Base-by-base conservation (phyloP, 805 yeast species). In the Schwanniomyces vanrijiae region DNA sequence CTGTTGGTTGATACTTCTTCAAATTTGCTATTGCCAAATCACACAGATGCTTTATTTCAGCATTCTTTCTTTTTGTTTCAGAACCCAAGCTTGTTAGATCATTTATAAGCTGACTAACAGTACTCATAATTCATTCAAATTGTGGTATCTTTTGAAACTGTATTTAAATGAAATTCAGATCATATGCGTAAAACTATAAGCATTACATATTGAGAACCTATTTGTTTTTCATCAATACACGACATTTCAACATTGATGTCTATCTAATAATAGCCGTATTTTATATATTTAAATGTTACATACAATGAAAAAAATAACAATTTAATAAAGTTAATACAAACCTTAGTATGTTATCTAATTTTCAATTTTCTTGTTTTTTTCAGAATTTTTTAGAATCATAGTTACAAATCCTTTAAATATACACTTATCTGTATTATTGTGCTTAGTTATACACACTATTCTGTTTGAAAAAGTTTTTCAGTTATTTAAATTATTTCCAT, bases 11-110 rank as follows among this genome's bases (percentile, higher is more conserved):
- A 14, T 37, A 46, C 9, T 31, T 13, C 45, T 44, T 55, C 18
- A 64, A 46, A 8, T 51, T 40, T 2, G 44, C 11, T n/a, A 59
- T 35, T 11, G 65, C 65, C 18, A 35, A 33, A 37, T 63, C 68
- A 50, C 67, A 61, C 1, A 58, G 83, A 54, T 72, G 81, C 45
- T 80, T 80, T 26, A 91, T 78, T n/a, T 86, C 92, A 0, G 81
- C 58, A 56, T 82, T 82, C 52, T 88, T 75, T 44, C 96, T 73
- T 62, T 82, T 84, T 8, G 94, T 75, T 54, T 90, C 96, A 1
- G 84, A 66, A 3, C 83, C 70, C 45, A 92, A 69, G 24, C 69
- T 72, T 9, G 76, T 66, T 52, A 90, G 69, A 58, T 90, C 97
- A 0, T 77, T 53, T 9, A 69, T 63, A 44, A 89, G 66, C 54